Conservation (phyloP, 2,329 filamentous ascomycete genomes). For the Trichophyton rubrum region DNA sequence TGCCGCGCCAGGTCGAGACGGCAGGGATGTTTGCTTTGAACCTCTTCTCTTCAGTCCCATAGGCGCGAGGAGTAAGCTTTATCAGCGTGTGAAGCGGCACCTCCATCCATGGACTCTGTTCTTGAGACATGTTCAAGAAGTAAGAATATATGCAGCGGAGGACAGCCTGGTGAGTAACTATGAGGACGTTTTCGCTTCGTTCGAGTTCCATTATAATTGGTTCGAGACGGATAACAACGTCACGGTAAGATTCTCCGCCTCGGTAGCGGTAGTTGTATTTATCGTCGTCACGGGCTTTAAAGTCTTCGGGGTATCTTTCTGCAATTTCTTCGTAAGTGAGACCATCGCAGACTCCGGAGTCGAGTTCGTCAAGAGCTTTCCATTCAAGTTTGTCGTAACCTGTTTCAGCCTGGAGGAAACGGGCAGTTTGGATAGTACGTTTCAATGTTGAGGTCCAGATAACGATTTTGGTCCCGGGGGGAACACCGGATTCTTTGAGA, state of each 20-base stretch:
- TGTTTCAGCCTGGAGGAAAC: constrained; percentile 57
- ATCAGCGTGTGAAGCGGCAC: constrained; percentile 93
- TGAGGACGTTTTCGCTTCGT: constrained; percentile 89
- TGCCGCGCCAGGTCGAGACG: constrained; percentile 90
- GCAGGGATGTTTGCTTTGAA: constrained; percentile 87
- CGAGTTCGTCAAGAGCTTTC: constrained; percentile 96
- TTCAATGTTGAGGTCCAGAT: constrained; percentile 65
- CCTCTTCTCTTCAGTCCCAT: constrained; percentile 80
- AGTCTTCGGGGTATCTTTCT: constrained; percentile 82
- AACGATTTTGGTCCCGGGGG: constrained; percentile 50
- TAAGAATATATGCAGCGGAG: constrained; percentile 96
- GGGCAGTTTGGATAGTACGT: constrained; percentile 83
- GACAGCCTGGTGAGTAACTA: constrained; percentile 95
- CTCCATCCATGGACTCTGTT: constrained; percentile 94
- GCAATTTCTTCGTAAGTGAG: constrained; percentile 95
- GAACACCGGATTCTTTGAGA: constrained; percentile 72
- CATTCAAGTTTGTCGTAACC: constrained; percentile 88
- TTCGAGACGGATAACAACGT: constrained; percentile 93
- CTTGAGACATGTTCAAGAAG: constrained; percentile 94
- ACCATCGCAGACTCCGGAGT: constrained; percentile 91
- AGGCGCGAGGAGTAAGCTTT: constrained; percentile 87
- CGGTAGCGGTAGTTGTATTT: constrained; percentile 99
- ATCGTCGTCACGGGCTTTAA: constrained; percentile 87
- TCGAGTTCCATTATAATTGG: constrained; percentile 99
- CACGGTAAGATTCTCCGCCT: constrained; percentile 87